phyloP scores from a whole-genome alignment of 176 grass and related monocot species.

The Coix lacrymajobi region DNA sequence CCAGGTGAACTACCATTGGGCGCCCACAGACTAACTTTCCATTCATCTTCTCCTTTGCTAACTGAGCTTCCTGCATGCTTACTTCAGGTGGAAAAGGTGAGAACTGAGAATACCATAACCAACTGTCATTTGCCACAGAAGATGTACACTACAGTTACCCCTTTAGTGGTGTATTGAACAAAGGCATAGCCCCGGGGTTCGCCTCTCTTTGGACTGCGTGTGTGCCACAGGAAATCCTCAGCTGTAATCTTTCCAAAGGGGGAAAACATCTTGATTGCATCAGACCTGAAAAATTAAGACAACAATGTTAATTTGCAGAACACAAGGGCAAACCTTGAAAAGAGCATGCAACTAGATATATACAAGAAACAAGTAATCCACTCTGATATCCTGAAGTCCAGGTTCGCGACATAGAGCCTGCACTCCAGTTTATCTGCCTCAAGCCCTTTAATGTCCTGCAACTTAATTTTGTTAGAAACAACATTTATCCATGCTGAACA shows the following conservation, averaged over 20 bases:
- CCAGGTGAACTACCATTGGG: constrained; percentile 76
- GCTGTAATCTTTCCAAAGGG: constrained; percentile 69
- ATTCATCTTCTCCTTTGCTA: constrained; percentile 87
- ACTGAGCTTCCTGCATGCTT: constrained; percentile 88
- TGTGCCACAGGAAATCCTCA: constrained; percentile 85
- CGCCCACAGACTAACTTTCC: constrained; percentile 64
- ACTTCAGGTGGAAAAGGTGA: constrained; percentile 85
- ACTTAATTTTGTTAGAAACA: constrained; percentile 20
- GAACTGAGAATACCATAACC: constrained; percentile 18
- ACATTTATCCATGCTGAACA: not conserved
- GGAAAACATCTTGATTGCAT: constrained; percentile 94
- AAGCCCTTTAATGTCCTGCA: constrained; percentile 48
- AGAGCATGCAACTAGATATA: not conserved
- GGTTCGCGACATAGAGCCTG: constrained; percentile 79
- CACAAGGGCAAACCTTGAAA: not conserved
- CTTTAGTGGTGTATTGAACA: constrained; percentile 83
- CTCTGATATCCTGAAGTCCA: constrained; percentile 87
- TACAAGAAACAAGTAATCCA: constrained; percentile 18
- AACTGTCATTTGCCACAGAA: not conserved
- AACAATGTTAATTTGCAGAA: not conserved
- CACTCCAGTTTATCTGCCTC: constrained; percentile 46
- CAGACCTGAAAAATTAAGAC: constrained; percentile 41
- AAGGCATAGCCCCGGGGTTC: constrained; percentile 91
- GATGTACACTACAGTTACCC: constrained; percentile 59
- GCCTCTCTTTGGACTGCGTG: constrained; percentile 68